A percentile compares a stretch with the other conserved stretches of the same genome.
Conservation (phyloP, 164 flowering plant species). For the Malania oleifera region DNA sequence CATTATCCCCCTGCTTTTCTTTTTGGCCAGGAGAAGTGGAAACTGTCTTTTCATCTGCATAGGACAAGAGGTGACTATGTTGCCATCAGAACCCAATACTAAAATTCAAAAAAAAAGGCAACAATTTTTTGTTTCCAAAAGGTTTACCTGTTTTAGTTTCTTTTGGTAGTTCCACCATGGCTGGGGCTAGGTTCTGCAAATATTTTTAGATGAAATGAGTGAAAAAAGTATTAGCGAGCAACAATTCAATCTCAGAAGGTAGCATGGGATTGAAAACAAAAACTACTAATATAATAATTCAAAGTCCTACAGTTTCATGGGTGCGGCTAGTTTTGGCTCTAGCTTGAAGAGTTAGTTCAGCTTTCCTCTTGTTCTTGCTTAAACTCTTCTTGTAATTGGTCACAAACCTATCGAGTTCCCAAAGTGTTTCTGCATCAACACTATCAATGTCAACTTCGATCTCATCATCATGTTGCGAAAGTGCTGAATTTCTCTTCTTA, state of each 20-base stretch:
- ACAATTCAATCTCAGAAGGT: background rate
- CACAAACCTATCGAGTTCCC: conserved; percentile 88
- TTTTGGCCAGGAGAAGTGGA: conserved; percentile 11
- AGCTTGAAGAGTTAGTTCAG: conserved; percentile 42
- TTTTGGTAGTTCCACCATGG: conserved; percentile 18
- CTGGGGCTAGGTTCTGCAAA: conserved; percentile 32
- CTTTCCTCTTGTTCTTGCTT: conserved; percentile 57
- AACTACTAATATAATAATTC: background rate
- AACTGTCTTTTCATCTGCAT: conserved; percentile 19
- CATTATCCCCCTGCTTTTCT: conserved; percentile 23
- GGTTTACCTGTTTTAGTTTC: conserved; percentile 35
- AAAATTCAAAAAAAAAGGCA: background rate
- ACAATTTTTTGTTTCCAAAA: background rate
- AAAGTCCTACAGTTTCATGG: conserved; percentile 23
- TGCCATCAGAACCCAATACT: background rate
- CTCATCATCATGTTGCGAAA: conserved; percentile 73
- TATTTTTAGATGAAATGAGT: background rate
- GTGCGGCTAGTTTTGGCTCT: conserved; percentile 24
- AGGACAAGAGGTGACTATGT: background rate
- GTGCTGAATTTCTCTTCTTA: conserved; percentile 61
- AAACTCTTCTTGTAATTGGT: conserved; percentile 57
- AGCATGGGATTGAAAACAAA: background rate
- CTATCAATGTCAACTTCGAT: conserved; percentile 86
- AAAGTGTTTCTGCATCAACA: conserved; percentile 79
- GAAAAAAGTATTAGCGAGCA: conserved; percentile 1